Evolutionary conservation across 2,329 filamentous ascomycete genomes (phyloP).

Genomic region (Phialophora chinensis): DNA sequence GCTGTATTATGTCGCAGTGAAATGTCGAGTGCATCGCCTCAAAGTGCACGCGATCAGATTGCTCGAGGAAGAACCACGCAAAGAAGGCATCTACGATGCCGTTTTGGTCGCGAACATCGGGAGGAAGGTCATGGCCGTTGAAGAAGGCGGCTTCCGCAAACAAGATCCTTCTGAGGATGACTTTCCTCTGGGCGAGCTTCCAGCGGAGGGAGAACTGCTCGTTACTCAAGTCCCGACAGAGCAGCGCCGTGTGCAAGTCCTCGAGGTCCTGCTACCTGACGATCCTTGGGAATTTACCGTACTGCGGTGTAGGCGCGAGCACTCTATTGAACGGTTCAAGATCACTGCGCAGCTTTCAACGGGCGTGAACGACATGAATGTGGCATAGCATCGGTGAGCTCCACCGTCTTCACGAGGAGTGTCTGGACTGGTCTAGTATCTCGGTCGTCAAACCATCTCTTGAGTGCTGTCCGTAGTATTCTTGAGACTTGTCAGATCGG

Average conservation of each 20-base stretch:
- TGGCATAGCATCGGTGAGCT: background rate
- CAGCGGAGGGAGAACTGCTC: background rate
- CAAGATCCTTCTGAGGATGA: conserved; percentile 7
- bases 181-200: background rate
- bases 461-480: too few species aligned
- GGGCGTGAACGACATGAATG: background rate
- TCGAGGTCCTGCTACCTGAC: conserved; percentile 12
- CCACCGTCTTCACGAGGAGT: too few species aligned
- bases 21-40: conserved; percentile 45
- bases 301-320: conserved; percentile 1
- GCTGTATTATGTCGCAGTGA: conserved; percentile 44
- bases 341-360: background rate
- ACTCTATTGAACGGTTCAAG: background rate
- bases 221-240: background rate
- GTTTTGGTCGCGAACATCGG: conserved; percentile 33
- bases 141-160: conserved; percentile 20
- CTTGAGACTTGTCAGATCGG: too few species aligned
- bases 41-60: conserved; percentile 40
- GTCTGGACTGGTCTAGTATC: too few species aligned
- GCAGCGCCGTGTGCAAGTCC: background rate
- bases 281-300: conserved; percentile 6
- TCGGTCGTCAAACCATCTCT: too few species aligned
- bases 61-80: conserved; percentile 33
- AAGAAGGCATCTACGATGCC: conserved; percentile 41
- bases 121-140: conserved; percentile 30